Conservation (phyloP, 495 filamentous ascomycete species). For the Penicillium soppii region DNA sequence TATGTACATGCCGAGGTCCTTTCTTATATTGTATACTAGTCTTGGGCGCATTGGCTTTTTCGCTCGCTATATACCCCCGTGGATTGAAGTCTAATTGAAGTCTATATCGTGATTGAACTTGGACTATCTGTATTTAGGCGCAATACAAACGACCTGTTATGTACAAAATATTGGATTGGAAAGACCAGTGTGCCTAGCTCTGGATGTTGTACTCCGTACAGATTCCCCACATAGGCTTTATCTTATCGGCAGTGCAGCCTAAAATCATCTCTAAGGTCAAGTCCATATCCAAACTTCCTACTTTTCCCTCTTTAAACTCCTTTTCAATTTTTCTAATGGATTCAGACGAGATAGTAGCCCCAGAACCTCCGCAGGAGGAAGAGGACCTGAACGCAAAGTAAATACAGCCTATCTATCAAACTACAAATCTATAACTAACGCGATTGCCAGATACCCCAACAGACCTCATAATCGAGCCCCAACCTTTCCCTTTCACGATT, state of each 20-base stretch:
- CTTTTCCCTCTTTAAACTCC: slow-evolving; percentile 4
- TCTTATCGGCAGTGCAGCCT: slow-evolving; percentile 38
- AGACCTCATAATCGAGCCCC: slow-evolving; percentile 75
- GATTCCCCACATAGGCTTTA: not conserved
- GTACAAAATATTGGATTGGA: too few relatives aligned
- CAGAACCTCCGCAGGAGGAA: slow-evolving; percentile 23
- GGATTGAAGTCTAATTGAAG: not conserved
- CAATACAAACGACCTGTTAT: too few relatives aligned
- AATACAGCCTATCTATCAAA: not conserved
- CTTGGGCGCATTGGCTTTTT: not conserved
- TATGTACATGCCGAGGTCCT: not conserved
- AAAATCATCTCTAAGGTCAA: slow-evolving; percentile 22
- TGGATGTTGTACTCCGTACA: not conserved
- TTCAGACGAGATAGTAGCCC: slow-evolving; percentile 42
- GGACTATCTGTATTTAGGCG: not conserved
- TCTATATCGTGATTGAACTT: too few relatives aligned
- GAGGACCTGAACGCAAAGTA: slow-evolving; percentile 68
- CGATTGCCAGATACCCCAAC: slow-evolving; percentile 66
- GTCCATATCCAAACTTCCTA: slow-evolving; percentile 27
- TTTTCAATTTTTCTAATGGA: slow-evolving; percentile 37
- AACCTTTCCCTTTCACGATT: slow-evolving; percentile 80
- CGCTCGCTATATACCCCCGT: not conserved
- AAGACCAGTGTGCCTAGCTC: not conserved
- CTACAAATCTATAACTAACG: slow-evolving; percentile 23
- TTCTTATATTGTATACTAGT: not conserved